These are phyloP conservation scores for Agaricus sinodeliciosus DNA, from an alignment of 768 basidiomycete species.

Conservation along the genomic window DNA sequence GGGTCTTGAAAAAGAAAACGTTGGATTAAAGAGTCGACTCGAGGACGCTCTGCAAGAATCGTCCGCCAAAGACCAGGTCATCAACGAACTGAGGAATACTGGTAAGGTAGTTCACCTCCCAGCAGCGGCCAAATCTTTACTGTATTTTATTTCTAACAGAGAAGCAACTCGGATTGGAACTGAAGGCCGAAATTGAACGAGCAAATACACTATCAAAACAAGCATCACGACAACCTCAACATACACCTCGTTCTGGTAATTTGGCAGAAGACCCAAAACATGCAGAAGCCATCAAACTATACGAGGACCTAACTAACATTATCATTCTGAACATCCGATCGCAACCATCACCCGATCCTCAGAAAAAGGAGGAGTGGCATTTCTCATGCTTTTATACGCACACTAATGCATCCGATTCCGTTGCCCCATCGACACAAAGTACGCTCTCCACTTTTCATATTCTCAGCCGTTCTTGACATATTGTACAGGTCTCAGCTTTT, in stretches of 20 bases:
- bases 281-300: conserved; percentile 58
- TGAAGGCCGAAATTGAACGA: conserved; percentile 59
- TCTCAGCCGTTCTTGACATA: neutral
- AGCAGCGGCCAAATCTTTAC: neutral
- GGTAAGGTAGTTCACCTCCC: conserved; percentile 30
- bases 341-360: conserved; percentile 23
- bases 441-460: conserved; percentile 15
- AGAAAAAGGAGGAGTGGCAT: conserved; percentile 48
- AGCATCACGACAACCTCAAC: conserved; percentile 33
- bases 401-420: conserved; percentile 24
- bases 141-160: conserved; percentile 28
- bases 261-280: conserved; percentile 50
- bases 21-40: conserved; percentile 33
- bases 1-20: conserved; percentile 28
- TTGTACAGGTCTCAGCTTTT: conserved; percentile 54
- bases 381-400: conserved; percentile 66
- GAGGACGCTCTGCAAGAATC: conserved; percentile 37
- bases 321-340: conserved; percentile 57
- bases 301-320: conserved; percentile 83
- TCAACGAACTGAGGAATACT: conserved; percentile 37
- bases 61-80: conserved; percentile 36
- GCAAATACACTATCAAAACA: conserved; percentile 37
- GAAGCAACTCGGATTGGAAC: conserved; percentile 43
- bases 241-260: conserved; percentile 29
- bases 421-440: conserved; percentile 29